Percentiles rank a stretch among this genome's conserved stretches.
phyloP scores from a whole-genome alignment of 768 basidiomycete genomes.

The Boletus rubescentipes region DNA sequence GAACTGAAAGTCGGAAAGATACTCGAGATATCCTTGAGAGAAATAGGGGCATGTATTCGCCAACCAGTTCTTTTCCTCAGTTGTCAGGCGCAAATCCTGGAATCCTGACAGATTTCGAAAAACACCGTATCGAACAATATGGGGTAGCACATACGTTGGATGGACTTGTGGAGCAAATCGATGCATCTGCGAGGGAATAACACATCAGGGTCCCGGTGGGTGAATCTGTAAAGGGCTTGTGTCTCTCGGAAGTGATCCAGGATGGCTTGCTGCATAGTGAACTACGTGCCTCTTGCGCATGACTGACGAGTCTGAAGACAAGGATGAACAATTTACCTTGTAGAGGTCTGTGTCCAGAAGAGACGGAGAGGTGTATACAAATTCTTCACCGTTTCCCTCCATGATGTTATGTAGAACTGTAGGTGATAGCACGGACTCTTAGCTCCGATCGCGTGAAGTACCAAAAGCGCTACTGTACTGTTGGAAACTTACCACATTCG shows the following conservation, averaged over 20 bases:
- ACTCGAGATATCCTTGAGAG: slow-evolving; percentile 68
- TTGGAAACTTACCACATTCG: too few relatives aligned
- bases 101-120: slow-evolving; percentile 54
- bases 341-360: slow-evolving; percentile 93
- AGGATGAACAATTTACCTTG: slow-evolving; percentile 55
- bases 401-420: slow-evolving; percentile 4
- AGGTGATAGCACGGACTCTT: too few relatives aligned
- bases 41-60: slow-evolving; percentile 71
- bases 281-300: slow-evolving; percentile 38
- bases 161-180: slow-evolving; percentile 44
- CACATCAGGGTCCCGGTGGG: slow-evolving; percentile 65
- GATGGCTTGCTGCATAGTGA: slow-evolving; percentile 96
- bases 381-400: slow-evolving; percentile 8
- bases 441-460: too few relatives aligned
- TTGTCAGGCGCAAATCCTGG: slow-evolving; percentile 54
- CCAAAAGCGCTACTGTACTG: too few relatives aligned
- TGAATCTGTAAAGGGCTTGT: slow-evolving; percentile 74
- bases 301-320: not conserved
- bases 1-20: slow-evolving; percentile 66
- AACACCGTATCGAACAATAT: slow-evolving; percentile 19
- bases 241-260: slow-evolving; percentile 71
- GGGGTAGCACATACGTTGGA: slow-evolving; percentile 51
- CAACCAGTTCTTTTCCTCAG: slow-evolving; percentile 69
- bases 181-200: slow-evolving; percentile 51
- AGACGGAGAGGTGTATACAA: slow-evolving; percentile 39